Evolutionary conservation across 2,329 filamentous ascomycete genomes (phyloP).

Genomic region (Fusarium verrucosum): DNA sequence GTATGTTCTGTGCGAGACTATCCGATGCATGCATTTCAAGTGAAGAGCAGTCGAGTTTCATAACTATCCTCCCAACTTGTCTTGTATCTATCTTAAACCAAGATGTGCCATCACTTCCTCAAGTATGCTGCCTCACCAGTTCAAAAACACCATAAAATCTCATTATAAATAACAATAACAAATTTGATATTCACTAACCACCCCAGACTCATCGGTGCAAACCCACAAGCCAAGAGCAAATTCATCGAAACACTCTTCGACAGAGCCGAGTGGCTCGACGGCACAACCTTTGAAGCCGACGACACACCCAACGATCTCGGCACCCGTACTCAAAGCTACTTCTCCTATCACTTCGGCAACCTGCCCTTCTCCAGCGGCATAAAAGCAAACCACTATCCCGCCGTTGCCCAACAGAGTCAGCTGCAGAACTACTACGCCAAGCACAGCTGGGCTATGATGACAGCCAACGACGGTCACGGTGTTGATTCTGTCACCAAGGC

Average conservation of each 20-base stretch:
- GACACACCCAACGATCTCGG: not conserved
- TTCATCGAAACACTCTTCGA: conserved; percentile 22
- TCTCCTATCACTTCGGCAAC: conserved; percentile 23
- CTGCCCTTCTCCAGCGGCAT: conserved; percentile 27
- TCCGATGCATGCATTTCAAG: not conserved
- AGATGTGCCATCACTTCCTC: too few relatives aligned
- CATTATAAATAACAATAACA: not conserved
- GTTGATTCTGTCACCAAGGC: conserved; percentile 17
- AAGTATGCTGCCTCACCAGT: rapidly evolving
- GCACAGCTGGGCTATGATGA: conserved; percentile 29
- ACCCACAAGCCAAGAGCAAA: not conserved
- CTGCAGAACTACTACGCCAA: conserved; percentile 19
- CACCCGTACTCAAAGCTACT: not conserved
- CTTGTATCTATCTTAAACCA: not conserved
- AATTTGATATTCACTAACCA: not conserved
- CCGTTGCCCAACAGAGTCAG: conserved; percentile 6
- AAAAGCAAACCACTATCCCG: conserved; percentile 28
- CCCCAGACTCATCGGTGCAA: not conserved
- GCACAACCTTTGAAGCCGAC: not conserved
- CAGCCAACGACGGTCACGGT: conserved; percentile 12
- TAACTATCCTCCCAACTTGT: not conserved
- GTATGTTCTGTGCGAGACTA: not conserved
- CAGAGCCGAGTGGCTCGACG: conserved; percentile 8
- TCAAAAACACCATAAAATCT: too few relatives aligned
- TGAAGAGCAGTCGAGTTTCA: not conserved